These are phyloP conservation scores for Fusarium brevicatenulatum DNA, from an alignment of 2,329 filamentous ascomycete genomes.

Conservation along the genomic window DNA sequence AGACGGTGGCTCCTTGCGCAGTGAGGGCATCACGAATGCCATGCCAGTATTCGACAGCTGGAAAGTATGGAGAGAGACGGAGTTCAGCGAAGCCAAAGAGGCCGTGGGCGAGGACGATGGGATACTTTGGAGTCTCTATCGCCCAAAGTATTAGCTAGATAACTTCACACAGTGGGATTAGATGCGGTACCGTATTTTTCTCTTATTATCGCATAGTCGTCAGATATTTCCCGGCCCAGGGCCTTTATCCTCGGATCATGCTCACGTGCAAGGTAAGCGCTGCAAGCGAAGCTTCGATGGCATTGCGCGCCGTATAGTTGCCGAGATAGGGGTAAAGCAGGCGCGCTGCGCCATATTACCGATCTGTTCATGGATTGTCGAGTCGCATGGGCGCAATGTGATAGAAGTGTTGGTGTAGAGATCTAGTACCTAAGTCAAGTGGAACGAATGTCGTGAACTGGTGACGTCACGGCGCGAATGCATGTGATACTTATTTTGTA, in stretches of 20 bases:
- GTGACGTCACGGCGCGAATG: conserved; percentile 37
- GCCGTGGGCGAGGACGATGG: conserved; percentile 73
- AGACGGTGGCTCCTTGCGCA: conserved; percentile 64
- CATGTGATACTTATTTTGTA: conserved; percentile 2
- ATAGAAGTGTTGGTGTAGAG: not conserved
- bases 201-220: conserved; percentile 59
- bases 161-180: too few species aligned
- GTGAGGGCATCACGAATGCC: conserved; percentile 69
- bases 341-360: conserved; percentile 25
- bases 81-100: conserved; percentile 72
- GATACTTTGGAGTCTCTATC: conserved; percentile 66
- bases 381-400: conserved; percentile 6
- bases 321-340: not conserved
- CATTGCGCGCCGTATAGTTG: conserved; percentile 8
- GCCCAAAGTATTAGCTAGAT: not conserved
- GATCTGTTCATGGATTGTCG: conserved; percentile 38
- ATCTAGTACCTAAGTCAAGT: not conserved
- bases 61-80: conserved; percentile 60
- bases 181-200: conserved; percentile 55
- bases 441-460: not conserved
- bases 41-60: conserved; percentile 71
- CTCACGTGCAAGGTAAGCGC: conserved; percentile 19
- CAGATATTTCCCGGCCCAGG: conserved; percentile 55
- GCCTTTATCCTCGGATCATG: conserved; percentile 54
- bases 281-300: conserved; percentile 27